A percentile compares a stretch with the other conserved stretches of the same genome.
Evolutionary conservation across 768 basidiomycete genomes (phyloP).

Genomic region (Coprinellus aureogranulatus): DNA sequence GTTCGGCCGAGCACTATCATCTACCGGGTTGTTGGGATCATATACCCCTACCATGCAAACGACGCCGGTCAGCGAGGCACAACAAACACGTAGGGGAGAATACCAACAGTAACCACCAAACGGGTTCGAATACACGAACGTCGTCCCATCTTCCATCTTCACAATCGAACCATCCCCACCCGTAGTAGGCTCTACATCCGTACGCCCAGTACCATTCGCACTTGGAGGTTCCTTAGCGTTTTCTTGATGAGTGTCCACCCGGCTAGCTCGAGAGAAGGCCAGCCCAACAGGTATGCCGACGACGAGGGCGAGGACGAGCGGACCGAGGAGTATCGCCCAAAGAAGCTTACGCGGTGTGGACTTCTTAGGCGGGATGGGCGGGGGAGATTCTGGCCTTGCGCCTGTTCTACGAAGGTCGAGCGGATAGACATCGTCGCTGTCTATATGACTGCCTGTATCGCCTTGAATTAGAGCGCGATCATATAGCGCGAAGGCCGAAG

Average conservation of each 20-base stretch:
- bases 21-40: conserved; percentile 58
- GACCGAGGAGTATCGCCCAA: not conserved
- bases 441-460: too few species aligned
- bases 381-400: not conserved
- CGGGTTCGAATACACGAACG: conserved; percentile 72
- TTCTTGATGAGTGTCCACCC: not conserved
- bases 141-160: conserved; percentile 71
- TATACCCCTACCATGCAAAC: conserved; percentile 63
- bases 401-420: not conserved
- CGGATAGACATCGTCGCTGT: not conserved
- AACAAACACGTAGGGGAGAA: not conserved
- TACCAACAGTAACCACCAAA: conserved; percentile 84
- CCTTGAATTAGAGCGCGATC: too few species aligned
- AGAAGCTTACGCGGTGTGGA: not conserved
- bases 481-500: too few species aligned
- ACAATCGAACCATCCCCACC: conserved; percentile 69
- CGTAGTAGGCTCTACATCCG: conserved; percentile 27
- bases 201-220: not conserved
- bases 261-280: not conserved
- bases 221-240: not conserved
- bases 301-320: not conserved
- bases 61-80: conserved; percentile 55
- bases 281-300: not conserved
- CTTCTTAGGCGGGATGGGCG: not conserved
- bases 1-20: conserved; percentile 70